Percentiles rank a stretch among this genome's conserved stretches.
Evolutionary conservation across 2,329 filamentous ascomycete species (phyloP).

Genomic region (Podosphaera aphanis): DNA sequence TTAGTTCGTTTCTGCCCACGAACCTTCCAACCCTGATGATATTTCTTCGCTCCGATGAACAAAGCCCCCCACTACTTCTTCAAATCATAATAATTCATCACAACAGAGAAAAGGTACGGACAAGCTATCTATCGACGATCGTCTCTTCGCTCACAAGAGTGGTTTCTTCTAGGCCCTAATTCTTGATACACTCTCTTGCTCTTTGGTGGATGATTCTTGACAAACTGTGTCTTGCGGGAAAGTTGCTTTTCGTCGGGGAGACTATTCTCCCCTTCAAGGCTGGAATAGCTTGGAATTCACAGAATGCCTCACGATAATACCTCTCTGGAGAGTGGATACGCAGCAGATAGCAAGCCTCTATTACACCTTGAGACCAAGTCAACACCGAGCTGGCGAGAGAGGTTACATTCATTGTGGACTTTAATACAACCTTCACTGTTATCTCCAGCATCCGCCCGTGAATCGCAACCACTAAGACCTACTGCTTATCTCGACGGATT

Average conservation of each 20-base stretch:
- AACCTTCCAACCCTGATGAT: not conserved
- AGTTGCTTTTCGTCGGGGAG: not conserved
- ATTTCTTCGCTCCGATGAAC: not conserved
- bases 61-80: not conserved
- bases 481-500: constrained; percentile 26
- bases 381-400: not conserved
- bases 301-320: not conserved
- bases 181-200: not conserved
- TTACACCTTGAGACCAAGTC: not conserved
- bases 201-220: not conserved
- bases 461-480: constrained; percentile 2
- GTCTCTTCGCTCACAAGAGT: not conserved
- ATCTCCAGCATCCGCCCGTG: not conserved
- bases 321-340: not conserved
- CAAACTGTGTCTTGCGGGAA: not conserved
- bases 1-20: not conserved
- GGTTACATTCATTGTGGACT: not conserved
- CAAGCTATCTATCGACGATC: not conserved
- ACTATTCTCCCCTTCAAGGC: not conserved
- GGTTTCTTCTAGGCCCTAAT: not conserved
- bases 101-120: not conserved
- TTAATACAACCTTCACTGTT: constrained; percentile 1
- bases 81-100: not conserved
- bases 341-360: not conserved
- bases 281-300: not conserved